Conservation (phyloP, 495 filamentous ascomycete genomes). For the Parmelia sp. region DNA sequence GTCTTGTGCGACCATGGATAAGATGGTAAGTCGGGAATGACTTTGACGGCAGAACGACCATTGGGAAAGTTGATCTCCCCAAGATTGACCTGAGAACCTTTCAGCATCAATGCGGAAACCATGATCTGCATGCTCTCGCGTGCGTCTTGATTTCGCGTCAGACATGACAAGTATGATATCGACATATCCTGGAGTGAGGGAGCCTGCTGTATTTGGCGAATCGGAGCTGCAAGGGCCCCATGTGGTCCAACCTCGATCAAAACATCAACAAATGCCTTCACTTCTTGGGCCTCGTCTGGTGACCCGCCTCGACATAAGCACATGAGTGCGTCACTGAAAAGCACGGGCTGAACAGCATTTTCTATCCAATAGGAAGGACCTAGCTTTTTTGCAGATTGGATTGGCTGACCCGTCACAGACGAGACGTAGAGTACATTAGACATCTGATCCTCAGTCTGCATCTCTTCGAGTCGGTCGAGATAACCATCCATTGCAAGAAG, state of each 20-base stretch:
- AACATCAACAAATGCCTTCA: constrained; percentile 15
- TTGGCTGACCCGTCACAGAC: constrained; percentile 28
- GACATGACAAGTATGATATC: no score
- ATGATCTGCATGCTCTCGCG: no score
- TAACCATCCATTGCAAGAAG: constrained; percentile 32
- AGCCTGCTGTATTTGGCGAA: no score
- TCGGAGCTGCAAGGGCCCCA: constrained; percentile 52
- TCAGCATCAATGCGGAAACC: neutral
- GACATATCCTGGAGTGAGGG: no score
- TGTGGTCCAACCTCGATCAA: constrained; percentile 63
- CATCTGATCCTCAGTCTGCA: no score
- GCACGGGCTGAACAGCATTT: constrained; percentile 39
- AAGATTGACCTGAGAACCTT: constrained; percentile 29
- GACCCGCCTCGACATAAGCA: no score
- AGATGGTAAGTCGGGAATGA: no score
- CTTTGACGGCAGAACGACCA: neutral
- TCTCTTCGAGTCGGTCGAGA: neutral
- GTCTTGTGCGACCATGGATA: no score
- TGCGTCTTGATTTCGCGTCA: no score
- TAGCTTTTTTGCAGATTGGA: constrained; percentile 21
- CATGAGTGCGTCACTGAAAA: constrained; percentile 33
- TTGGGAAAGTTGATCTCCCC: constrained; percentile 21
- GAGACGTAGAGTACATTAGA: neutral
- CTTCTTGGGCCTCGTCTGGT: neutral
- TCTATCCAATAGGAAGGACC: constrained; percentile 37